Evolutionary conservation across 805 yeast genomes (phyloP), one percentile per base, ranked within the genome.

Genomic region (Ogataea angusta): DNA sequence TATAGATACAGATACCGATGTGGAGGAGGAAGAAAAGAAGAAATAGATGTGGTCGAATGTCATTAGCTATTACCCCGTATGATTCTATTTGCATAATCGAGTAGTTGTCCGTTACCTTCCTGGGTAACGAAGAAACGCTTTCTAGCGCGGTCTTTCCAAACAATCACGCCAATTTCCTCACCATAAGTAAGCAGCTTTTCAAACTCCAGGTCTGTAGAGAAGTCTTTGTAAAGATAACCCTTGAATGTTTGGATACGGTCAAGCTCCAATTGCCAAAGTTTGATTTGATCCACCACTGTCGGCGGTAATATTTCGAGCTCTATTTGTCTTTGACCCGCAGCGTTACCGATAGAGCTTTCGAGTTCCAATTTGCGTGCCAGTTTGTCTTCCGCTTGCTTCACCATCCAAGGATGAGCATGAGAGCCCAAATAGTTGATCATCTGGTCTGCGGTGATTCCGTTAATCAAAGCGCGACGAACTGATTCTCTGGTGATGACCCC

Each of bases 391-490:
- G 91, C 93, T 29, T 76, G 57, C 36, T 82, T 72, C 40, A 79
- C 67, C 93, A 91, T 85, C 59, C 89, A 95, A 2, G 95, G 85
- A 64, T 91, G 98, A 0, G 97, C 96, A 68, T 93, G 96, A 0
- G 89, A 76, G 48, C 87, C 89, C 32, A 93, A 64, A 59, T 91
- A 93, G 48, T 87, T 78, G 46, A 93, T 84, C 52, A 93, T 86
- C 60, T 93, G 99, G 27, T 89, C 96, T 0, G 98, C 91, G 0
- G 96, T 85, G 53, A 93, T 93, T 21, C 99, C 99, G 53, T 85
- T 87, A 30, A 70, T 59, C 27, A 93, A 65, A 0, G 99, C 99
- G 39, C 75, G 70, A 45, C 98, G 72, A 15, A 93, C 82, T 0
- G 96, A 86, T 53, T 91, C 97, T 61, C 98, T 77, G 5, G 97